Percentiles rank a stretch among this genome's conserved stretches.
Evolutionary conservation across 495 filamentous ascomycete genomes (phyloP).

Genomic region (Elasticomyces elasticus): DNA sequence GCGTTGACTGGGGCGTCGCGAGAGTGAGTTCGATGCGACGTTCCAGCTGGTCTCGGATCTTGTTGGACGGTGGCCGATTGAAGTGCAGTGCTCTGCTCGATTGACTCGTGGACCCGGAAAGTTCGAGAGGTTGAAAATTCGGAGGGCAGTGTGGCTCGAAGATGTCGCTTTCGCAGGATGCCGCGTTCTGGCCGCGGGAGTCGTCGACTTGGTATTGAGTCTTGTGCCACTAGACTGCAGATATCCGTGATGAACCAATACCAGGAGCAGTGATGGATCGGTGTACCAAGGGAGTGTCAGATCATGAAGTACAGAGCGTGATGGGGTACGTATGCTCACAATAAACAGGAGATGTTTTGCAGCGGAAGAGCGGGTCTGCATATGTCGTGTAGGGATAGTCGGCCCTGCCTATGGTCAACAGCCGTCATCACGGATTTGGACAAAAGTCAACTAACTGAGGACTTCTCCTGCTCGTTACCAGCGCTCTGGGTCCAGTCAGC

Average conservation of each 20-base stretch:
- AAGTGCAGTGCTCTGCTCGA: too few species aligned
- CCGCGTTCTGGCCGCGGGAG: too few species aligned
- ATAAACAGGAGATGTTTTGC: slow-evolving; percentile 5
- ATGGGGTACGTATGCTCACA: not conserved
- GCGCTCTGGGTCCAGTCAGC: slow-evolving; percentile 19
- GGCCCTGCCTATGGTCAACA: slow-evolving; percentile 8
- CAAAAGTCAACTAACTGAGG: slow-evolving; percentile 6
- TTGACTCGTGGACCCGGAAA: too few species aligned
- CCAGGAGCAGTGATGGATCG: not conserved
- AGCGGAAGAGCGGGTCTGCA: slow-evolving; percentile 4
- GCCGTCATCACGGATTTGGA: slow-evolving; percentile 15
- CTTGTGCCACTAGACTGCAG: too few species aligned
- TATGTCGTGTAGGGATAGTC: slow-evolving; percentile 18
- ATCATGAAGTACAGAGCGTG: not conserved
- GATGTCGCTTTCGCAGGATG: too few species aligned
- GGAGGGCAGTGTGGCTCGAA: too few species aligned
- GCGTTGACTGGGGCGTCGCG: too few species aligned
- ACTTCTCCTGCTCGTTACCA: slow-evolving; percentile 13
- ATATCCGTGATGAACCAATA: not conserved
- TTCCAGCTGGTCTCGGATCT: too few species aligned
- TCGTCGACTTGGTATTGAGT: too few species aligned
- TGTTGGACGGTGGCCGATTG: too few species aligned
- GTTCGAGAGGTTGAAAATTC: too few species aligned
- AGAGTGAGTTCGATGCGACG: too few species aligned
- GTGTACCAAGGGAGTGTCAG: not conserved